phyloP scores from a whole-genome alignment of 768 basidiomycete species.

The Psilocybe azurescens region DNA sequence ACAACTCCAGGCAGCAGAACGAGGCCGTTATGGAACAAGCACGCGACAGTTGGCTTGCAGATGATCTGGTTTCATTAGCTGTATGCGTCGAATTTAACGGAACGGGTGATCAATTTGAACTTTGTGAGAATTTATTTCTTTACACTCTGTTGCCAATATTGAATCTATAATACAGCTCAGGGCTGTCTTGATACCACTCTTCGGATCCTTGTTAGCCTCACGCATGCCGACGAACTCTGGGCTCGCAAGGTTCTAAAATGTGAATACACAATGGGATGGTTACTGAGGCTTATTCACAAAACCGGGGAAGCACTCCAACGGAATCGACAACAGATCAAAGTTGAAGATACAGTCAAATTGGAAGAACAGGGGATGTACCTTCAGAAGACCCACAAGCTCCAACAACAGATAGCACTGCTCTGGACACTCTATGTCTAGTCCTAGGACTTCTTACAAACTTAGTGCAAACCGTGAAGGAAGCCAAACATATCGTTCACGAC shows the following conservation, averaged over 20 bases:
- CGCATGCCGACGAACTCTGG: constrained; percentile 67
- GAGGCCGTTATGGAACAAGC: constrained; percentile 37
- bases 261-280: constrained; percentile 48
- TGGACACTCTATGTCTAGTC: constrained; percentile 79
- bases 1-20: constrained; percentile 14
- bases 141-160: background rate
- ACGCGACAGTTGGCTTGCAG: constrained; percentile 48
- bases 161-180: constrained; percentile 22
- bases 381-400: constrained; percentile 21
- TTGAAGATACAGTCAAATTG: constrained; percentile 9
- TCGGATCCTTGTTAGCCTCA: constrained; percentile 74
- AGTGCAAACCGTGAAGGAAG: constrained; percentile 60
- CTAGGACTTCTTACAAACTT: constrained; percentile 80
- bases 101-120: constrained; percentile 19
- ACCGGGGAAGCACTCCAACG: constrained; percentile 30
- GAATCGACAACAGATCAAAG: background rate
- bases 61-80: constrained; percentile 56
- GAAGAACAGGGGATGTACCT: constrained; percentile 12
- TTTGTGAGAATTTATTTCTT: constrained; percentile 18
- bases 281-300: constrained; percentile 51
- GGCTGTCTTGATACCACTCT: constrained; percentile 62
- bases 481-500: constrained; percentile 49
- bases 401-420: constrained; percentile 35
- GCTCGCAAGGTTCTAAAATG: constrained; percentile 52
- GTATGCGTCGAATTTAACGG: constrained; percentile 48